Percentiles rank a stretch among this genome's conserved stretches.
phyloP scores from a whole-genome alignment of 192 early-diverging fungal species.

The Linnemannia exigua region DNA sequence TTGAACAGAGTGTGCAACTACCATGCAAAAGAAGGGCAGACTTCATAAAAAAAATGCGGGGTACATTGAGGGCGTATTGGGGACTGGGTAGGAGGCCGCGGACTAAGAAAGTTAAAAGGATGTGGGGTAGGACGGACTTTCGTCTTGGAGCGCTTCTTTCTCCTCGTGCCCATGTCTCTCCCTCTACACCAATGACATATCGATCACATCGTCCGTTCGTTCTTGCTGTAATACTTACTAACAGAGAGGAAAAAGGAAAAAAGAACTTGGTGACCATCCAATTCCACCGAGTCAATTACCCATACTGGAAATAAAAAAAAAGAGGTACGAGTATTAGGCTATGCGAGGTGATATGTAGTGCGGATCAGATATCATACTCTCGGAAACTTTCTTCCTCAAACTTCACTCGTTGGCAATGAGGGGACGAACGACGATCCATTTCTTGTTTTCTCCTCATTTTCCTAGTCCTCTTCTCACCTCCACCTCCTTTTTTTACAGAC shows the following conservation, averaged over 20 bases:
- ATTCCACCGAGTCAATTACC: not conserved
- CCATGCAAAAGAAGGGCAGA: not conserved
- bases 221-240: too few relatives aligned
- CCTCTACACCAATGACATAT: not conserved
- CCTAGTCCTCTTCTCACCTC: too few relatives aligned
- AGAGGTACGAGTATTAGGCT: not conserved
- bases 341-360: too few relatives aligned
- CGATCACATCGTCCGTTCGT: not conserved
- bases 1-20: too few relatives aligned
- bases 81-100: too few relatives aligned
- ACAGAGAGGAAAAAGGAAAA: too few relatives aligned
- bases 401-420: too few relatives aligned
- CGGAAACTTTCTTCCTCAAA: too few relatives aligned
- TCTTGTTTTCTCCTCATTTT: too few relatives aligned
- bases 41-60: constrained; percentile 20
- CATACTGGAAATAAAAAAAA: not conserved
- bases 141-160: constrained; percentile 1
- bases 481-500: too few relatives aligned
- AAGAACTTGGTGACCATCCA: not conserved
- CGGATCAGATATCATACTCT: too few relatives aligned
- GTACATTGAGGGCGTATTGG: not conserved
- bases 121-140: constrained; percentile 14
- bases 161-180: not conserved
- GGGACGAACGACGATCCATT: too few relatives aligned
- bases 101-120: not conserved